Conservation (phyloP, 2,329 filamentous ascomycete genomes). For the Cordyceps javanica region DNA sequence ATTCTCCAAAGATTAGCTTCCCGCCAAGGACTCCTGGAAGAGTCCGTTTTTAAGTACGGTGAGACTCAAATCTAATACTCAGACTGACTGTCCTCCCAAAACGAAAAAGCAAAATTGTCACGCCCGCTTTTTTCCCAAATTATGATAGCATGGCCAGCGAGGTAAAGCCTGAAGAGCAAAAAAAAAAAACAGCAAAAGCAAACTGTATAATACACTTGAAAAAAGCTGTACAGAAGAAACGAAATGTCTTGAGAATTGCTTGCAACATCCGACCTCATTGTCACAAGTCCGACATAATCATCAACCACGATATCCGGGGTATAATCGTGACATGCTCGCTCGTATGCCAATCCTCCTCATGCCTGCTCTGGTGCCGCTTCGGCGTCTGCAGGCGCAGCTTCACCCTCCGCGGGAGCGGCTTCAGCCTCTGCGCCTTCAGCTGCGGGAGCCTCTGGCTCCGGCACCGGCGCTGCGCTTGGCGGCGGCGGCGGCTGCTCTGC, state of each 20-base stretch:
- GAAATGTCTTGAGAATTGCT: not conserved
- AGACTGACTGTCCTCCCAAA: not conserved
- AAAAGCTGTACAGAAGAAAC: constrained; percentile 5
- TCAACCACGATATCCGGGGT: no score
- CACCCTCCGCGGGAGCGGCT: not conserved
- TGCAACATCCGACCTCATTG: not conserved
- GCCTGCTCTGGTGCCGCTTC: not conserved
- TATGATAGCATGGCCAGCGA: not conserved
- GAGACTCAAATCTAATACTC: no score
- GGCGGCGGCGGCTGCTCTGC: no score
- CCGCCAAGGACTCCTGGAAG: not conserved
- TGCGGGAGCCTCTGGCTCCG: not conserved
- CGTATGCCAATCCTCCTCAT: not conserved
- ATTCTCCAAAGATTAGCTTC: not conserved
- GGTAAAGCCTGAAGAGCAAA: not conserved
- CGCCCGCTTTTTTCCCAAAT: not conserved
- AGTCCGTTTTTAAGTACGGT: not conserved
- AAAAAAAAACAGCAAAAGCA: not conserved
- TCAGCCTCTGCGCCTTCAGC: not conserved
- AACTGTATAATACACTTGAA: not conserved
- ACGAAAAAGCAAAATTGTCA: not conserved
- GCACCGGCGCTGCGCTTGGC: not conserved
- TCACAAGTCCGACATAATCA: not conserved
- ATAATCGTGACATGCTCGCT: not conserved
- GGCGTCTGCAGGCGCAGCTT: not conserved